phyloP scores from a whole-genome alignment of 2,329 filamentous ascomycete species.

The Didymella lethalis region DNA sequence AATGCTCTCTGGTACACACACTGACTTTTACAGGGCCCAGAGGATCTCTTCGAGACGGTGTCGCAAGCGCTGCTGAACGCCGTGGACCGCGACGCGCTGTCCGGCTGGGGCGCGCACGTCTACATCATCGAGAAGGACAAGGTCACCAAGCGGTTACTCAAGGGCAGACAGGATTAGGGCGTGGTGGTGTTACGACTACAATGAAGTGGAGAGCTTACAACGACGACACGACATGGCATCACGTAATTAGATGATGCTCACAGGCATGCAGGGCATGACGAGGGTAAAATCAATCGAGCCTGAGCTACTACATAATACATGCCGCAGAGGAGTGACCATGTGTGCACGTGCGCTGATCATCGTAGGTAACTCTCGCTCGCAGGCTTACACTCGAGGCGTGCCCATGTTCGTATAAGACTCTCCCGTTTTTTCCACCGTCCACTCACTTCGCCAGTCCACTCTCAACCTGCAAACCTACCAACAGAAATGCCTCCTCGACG shows the following conservation, averaged over 20 bases:
- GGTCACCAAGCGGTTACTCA: constrained; percentile 97
- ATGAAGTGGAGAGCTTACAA: constrained; percentile 19
- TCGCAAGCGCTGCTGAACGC: constrained; percentile 95
- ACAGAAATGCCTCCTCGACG: too few relatives aligned
- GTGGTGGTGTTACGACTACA: constrained; percentile 15
- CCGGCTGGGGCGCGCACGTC: constrained; percentile 97
- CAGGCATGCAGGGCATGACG: constrained; percentile 4
- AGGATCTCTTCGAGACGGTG: constrained; percentile 97
- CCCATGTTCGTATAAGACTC: too few relatives aligned
- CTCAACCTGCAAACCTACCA: too few relatives aligned
- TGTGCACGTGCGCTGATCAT: too few relatives aligned
- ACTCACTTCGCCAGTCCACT: too few relatives aligned
- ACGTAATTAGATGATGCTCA: constrained; percentile 19
- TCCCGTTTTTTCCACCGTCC: too few relatives aligned
- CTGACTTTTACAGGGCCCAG: constrained; percentile 69
- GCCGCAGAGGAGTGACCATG: too few relatives aligned
- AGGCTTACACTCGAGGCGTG: too few relatives aligned
- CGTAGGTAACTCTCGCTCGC: too few relatives aligned
- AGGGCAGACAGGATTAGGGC: constrained; percentile 84
- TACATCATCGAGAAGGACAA: constrained; percentile 99
- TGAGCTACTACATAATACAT: too few relatives aligned
- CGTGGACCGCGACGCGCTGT: constrained; percentile 94
- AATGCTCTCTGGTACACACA: too few relatives aligned
- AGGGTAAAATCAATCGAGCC: neutral
- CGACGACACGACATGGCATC: constrained; percentile 26